phyloP scores from a whole-genome alignment of 495 filamentous ascomycete species.

The Niebla homalea region DNA sequence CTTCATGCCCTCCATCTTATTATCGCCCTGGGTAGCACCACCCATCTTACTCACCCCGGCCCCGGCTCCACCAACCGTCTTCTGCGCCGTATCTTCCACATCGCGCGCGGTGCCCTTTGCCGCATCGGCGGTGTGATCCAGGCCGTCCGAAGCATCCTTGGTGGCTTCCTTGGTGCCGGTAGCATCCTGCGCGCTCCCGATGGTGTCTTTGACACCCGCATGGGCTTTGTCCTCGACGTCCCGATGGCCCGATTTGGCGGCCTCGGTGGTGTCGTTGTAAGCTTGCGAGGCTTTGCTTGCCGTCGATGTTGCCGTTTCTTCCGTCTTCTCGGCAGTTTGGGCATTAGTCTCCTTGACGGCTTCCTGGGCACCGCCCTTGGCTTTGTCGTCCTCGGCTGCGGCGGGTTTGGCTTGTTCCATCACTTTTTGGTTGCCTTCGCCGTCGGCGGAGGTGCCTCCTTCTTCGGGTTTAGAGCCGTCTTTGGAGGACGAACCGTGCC shows the following conservation, averaged over 20 bases:
- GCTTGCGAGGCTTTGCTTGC: conserved; percentile 4
- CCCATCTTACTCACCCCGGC: conserved; percentile 4
- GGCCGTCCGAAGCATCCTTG: conserved; percentile 1
- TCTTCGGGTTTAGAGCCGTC: not conserved
- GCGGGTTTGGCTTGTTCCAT: not conserved
- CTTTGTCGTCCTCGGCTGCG: not conserved
- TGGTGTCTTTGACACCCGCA: conserved; percentile 6
- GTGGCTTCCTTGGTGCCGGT: conserved; percentile 12
- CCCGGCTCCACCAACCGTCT: conserved; percentile 1
- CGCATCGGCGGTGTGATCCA: conserved; percentile 4
- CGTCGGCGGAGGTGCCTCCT: not conserved
- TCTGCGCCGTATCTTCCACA: not conserved
- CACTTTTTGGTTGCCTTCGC: conserved; percentile 2
- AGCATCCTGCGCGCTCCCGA: not conserved
- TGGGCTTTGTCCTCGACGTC: conserved; percentile 8
- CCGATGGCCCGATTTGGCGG: conserved; percentile 7
- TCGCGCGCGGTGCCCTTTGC: conserved; percentile 8
- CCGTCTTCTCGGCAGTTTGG: conserved; percentile 1
- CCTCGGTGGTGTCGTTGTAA: conserved; percentile 6
- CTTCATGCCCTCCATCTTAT: not conserved
- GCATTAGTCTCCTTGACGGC: not conserved
- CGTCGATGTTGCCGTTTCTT: conserved; percentile 1
- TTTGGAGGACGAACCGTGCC: conserved; percentile 1
- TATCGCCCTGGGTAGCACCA: not conserved
- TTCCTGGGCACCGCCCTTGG: not conserved